Evolutionary conservation across 192 early-diverging fungal species (phyloP).

Genomic region (Coemansia sp.): DNA sequence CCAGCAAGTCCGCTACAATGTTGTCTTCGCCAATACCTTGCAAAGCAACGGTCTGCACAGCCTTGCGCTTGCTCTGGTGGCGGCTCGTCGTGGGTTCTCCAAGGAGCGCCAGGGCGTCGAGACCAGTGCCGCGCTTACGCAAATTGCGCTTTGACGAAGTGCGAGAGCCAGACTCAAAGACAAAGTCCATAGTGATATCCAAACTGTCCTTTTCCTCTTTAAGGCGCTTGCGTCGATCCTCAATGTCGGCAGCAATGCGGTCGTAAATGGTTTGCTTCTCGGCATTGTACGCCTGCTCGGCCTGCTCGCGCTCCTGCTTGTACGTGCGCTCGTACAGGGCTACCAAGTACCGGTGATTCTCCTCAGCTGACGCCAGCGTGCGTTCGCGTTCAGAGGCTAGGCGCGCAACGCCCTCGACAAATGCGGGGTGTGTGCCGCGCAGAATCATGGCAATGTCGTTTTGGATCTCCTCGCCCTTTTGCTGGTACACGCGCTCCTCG

Average conservation of each 20-base stretch:
- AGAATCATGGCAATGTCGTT: constrained; percentile 34
- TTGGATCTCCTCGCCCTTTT: constrained; percentile 53
- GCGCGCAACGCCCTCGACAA: constrained; percentile 63
- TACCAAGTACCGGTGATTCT: constrained; percentile 46
- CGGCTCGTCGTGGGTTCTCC: constrained; percentile 24
- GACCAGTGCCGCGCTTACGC: constrained; percentile 56
- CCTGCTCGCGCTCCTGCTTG: constrained; percentile 37
- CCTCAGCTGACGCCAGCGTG: constrained; percentile 68
- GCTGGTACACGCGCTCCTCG: constrained; percentile 42
- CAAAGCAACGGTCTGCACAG: constrained; percentile 34
- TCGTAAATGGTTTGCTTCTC: constrained; percentile 74
- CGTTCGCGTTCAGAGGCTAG: constrained; percentile 72
- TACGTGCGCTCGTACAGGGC: constrained; percentile 38
- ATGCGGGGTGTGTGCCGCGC: constrained; percentile 69
- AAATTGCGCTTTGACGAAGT: constrained; percentile 59
- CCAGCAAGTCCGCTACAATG: constrained; percentile 43
- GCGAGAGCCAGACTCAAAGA: constrained; percentile 46
- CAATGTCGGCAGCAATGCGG: constrained; percentile 73
- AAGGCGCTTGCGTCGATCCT: constrained; percentile 73
- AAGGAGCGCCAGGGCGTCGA: constrained; percentile 41
- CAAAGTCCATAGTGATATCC: constrained; percentile 67
- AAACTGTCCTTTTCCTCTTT: constrained; percentile 85
- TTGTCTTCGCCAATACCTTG: constrained; percentile 46
- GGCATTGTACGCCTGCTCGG: constrained; percentile 68
- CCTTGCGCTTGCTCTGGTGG: constrained; percentile 51